Evolutionary conservation across 306 rosid genomes (phyloP), one percentile per base, ranked within the genome.

Genomic region (Sicyos baderoa): DNA sequence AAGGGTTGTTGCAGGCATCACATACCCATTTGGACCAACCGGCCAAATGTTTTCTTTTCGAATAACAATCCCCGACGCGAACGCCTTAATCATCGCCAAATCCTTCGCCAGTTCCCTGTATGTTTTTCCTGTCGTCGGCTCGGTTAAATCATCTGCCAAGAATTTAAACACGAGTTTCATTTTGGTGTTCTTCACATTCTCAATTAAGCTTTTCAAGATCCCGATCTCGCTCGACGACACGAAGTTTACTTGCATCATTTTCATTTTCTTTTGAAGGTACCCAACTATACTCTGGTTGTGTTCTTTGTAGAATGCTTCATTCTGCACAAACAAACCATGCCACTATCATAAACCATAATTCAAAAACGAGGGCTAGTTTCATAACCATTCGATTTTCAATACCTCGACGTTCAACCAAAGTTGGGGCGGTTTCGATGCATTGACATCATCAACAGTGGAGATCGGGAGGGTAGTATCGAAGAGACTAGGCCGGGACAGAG

Each of bases 341-440:
- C 42, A 35, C 42, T 35, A 35, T 35, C 1, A 35, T 35, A 1
- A 35, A 6, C 42, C 32, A 27, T 1, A 6, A 35, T 35, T 35
- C 42, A 35, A 4, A 29, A 35, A 35, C 42, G 42, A 45, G 35
- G 15, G 13, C 49, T 12, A 0, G 14, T 45, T 45, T 47, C 6
- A 4, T 47, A 47, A 13, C 16, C 51, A 11, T 47, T 47, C 13
- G 16, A 1, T 40, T 40, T 40, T 35, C 5, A 5, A 77, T 47
- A 91, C 99, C 95, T 77, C 91, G 52, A 80, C 86, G 42, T 79
- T 77, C 89, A 93, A 80, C 99, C 99, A 93, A 47, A 88, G 72
- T 35, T 35, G 7, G 52, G 47, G 68, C 5, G 77, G 68, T 68
- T 79, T 67, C 8, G 13, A 10, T 2, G 75, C 51, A 2, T 79